Conservation (phyloP, 2,329 filamentous ascomycete species). For the Arthroderma uncinatum region DNA sequence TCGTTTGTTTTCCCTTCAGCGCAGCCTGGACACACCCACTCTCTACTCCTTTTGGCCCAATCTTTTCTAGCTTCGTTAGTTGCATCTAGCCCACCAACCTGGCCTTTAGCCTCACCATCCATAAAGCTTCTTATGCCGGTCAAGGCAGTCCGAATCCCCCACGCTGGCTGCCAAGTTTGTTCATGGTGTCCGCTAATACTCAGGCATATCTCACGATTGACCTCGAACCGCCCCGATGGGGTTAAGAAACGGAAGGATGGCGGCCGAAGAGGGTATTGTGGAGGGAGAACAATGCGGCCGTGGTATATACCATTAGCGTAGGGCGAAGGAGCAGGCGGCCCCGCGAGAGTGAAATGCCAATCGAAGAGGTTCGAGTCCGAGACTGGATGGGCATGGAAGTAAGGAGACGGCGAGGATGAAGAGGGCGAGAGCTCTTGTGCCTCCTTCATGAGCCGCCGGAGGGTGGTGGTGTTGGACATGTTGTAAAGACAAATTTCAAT, state of each 20-base stretch:
- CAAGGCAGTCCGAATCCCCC: conserved; percentile 86
- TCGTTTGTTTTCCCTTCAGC: conserved; percentile 50
- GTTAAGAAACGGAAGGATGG: conserved; percentile 94
- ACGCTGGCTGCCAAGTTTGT: conserved; percentile 97
- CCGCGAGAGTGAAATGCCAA: conserved; percentile 97
- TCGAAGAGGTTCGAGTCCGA: conserved; percentile 87
- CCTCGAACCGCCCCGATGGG: conserved; percentile 83
- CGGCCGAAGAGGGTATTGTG: conserved; percentile 80
- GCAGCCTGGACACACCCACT: conserved; percentile 61
- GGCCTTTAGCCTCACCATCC: conserved; percentile 78
- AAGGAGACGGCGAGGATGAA: conserved; percentile 62
- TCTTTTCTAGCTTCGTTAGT: conserved; percentile 53
- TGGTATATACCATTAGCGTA: conserved; percentile 84
- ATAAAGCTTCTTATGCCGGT: conserved; percentile 75
- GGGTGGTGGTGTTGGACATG: conserved; percentile 23
- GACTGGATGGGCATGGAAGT: conserved; percentile 69
- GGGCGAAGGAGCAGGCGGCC: conserved; percentile 65
- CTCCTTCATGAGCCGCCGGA: conserved; percentile 55
- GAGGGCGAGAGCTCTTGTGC: conserved; percentile 69
- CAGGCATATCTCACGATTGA: conserved; percentile 93
- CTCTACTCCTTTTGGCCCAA: conserved; percentile 55
- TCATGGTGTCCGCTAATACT: conserved; percentile 92
- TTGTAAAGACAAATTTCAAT: neutral
- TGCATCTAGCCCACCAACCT: conserved; percentile 80
- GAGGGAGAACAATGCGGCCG: conserved; percentile 82